Percentiles rank a stretch among this genome's conserved stretches.
These are phyloP conservation scores for Smallanthus sonchifolius DNA, from an alignment of 129 eudicot genomes.

Conservation along the genomic window DNA sequence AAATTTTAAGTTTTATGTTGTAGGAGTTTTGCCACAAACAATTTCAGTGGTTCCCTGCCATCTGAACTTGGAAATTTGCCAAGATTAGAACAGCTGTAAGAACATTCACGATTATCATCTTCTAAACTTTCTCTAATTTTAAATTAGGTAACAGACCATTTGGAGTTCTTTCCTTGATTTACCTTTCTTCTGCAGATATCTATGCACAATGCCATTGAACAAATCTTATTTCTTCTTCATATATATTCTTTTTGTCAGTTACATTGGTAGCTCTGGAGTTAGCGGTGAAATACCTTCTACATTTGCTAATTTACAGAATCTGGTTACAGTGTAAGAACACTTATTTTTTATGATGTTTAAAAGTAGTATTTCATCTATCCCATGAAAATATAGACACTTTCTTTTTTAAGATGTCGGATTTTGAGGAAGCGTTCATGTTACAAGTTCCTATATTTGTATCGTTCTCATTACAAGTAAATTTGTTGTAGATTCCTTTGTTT, in stretches of 20 bases:
- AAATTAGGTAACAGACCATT: too few species aligned
- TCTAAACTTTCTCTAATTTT: too few species aligned
- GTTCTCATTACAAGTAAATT: too few species aligned
- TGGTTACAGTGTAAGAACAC: constrained; percentile 54
- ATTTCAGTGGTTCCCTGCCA: constrained; percentile 73
- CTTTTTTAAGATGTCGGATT: too few species aligned
- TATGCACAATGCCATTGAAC: too few species aligned
- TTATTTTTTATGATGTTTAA: background rate
- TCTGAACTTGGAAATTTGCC: constrained; percentile 59
- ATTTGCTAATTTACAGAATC: constrained; percentile 46
- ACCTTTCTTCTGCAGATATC: too few species aligned
- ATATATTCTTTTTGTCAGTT: constrained; percentile 34
- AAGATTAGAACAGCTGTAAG: constrained; percentile 57
- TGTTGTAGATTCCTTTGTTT: too few species aligned
- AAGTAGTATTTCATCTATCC: too few species aligned
- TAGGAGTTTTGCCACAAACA: constrained; percentile 56
- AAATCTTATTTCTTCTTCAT: background rate
- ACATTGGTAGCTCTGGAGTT: constrained; percentile 64
- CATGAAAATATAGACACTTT: too few species aligned
- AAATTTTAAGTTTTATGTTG: constrained; percentile 15
- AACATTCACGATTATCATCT: background rate
- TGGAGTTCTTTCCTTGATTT: background rate
- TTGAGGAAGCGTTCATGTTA: too few species aligned
- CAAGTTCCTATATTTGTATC: too few species aligned
- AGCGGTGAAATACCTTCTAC: constrained; percentile 64